phyloP scores from a whole-genome alignment of 164 flowering plant species.

The Tinospora cordifolia region DNA sequence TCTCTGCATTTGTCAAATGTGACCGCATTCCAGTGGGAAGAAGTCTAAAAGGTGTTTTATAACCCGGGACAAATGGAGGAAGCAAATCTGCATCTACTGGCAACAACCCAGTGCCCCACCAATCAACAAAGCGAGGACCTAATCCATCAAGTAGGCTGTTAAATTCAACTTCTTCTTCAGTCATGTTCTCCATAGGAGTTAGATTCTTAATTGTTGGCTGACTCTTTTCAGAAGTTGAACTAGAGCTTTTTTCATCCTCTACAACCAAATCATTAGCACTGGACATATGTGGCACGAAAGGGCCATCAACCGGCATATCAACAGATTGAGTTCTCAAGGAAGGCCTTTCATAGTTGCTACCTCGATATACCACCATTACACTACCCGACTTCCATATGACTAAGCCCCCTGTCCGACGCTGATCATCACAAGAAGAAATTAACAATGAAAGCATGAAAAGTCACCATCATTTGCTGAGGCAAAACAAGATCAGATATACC shows the following conservation, averaged over 20 bases:
- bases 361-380: constrained; percentile 90
- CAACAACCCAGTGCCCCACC: constrained; percentile 97
- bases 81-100: constrained; percentile 97
- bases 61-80: constrained; percentile 75
- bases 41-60: constrained; percentile 84
- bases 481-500: background rate
- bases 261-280: constrained; percentile 20
- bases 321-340: constrained; percentile 29
- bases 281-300: constrained; percentile 69
- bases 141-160: constrained; percentile 68
- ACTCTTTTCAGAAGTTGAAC: constrained; percentile 24
- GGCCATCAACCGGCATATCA: constrained; percentile 27
- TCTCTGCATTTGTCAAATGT: constrained; percentile 77
- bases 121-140: constrained; percentile 94
- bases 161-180: constrained; percentile 72
- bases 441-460: background rate
- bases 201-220: constrained; percentile 17
- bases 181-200: constrained; percentile 31
- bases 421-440: constrained; percentile 29
- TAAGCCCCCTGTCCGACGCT: constrained; percentile 94
- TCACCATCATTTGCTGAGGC: background rate
- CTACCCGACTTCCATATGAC: constrained; percentile 93
- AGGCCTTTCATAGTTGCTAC: constrained; percentile 72
- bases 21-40: constrained; percentile 88
- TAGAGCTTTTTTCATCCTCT: constrained; percentile 12